Evolutionary conservation across 1,139 yeast species (phyloP), one percentile per base, ranked within the genome.

Genomic region (Pichia inconspicua): DNA sequence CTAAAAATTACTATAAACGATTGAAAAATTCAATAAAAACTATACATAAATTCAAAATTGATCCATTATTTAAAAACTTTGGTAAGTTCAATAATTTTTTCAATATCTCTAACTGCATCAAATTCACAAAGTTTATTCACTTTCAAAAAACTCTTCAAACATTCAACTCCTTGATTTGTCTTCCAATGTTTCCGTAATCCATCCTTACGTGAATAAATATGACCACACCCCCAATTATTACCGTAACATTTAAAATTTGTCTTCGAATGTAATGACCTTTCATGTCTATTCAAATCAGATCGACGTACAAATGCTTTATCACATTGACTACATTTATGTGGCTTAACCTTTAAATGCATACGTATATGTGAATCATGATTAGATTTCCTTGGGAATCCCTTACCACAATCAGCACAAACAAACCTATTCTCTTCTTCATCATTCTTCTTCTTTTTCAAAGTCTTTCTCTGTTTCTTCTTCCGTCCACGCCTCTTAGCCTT

Each of bases 301-400:
- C 89, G 96, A 51, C 98, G 72, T 0, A 97, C 97, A 74, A 92
- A 92, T 6, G 96, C 95, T 65, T 88, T 88, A 7, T 92, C 94
- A 66, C 98, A 92, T 8, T 84, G 78, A 14, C 78, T 73, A 67
- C 98, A 92, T 25, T 79, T 75, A 63, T 83, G 90, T 9, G 98
- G 98, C 51, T 95, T 73, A 61, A 89, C 97, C 62, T 88, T 92
- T 0, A 97, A 87, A 65, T 92, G 98, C 0, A 97, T 89, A 50
- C 97, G 71, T 59, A 86, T 70, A 67, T 92, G 98, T 0, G 96
- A 87, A 58, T 92, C 86, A 59, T 92, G 72, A 62, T 92, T 92
- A 65, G 92, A 92, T 0, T 96, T 96, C 49, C 97, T 69, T 4
- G 97, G 90, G 64, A 92, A 92, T 43, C 82, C 70, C 64, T 88